Conservation (phyloP, 257 asterid genomes). For the Ophiorrhiza pumila region DNA sequence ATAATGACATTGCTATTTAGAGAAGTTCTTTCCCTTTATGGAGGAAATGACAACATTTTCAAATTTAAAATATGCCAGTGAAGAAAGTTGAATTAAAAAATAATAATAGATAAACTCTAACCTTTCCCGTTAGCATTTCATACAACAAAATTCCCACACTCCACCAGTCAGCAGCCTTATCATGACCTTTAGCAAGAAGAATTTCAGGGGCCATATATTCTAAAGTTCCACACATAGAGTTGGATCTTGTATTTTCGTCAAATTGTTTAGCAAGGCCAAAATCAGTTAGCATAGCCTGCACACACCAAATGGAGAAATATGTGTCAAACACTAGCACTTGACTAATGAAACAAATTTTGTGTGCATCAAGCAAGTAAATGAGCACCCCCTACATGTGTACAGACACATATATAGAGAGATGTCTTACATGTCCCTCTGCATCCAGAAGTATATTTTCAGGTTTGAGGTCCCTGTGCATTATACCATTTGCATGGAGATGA, state of each 20-base stretch:
- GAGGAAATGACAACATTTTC: slow-evolving; percentile 5
- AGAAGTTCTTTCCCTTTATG: too few species aligned
- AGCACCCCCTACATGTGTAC: background rate
- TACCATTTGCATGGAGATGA: slow-evolving; percentile 66
- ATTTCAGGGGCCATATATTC: slow-evolving; percentile 94
- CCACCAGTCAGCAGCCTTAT: slow-evolving; percentile 94
- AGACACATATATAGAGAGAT: background rate
- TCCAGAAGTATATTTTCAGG: slow-evolving; percentile 82
- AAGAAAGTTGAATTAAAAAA: background rate
- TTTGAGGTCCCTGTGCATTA: slow-evolving; percentile 86
- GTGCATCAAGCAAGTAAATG: background rate
- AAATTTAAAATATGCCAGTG: background rate
- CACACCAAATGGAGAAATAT: slow-evolving; percentile 6
- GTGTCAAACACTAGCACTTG: background rate
- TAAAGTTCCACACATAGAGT: slow-evolving; percentile 77
- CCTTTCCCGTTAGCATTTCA: slow-evolving; percentile 85
- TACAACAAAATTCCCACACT: slow-evolving; percentile 71
- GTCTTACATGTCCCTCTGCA: slow-evolving; percentile 75
- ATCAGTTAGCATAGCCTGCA: slow-evolving; percentile 70
- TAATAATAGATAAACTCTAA: slow-evolving; percentile 19
- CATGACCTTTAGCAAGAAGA: slow-evolving; percentile 66
- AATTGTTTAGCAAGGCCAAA: slow-evolving; percentile 80
- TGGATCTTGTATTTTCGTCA: slow-evolving; percentile 56
- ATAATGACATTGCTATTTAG: background rate
- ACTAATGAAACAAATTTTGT: background rate